Evolutionary conservation across 352 stramenopile genomes (phyloP), one percentile per base, ranked within the genome.

Genomic region (Elongisporangium anandrum): DNA sequence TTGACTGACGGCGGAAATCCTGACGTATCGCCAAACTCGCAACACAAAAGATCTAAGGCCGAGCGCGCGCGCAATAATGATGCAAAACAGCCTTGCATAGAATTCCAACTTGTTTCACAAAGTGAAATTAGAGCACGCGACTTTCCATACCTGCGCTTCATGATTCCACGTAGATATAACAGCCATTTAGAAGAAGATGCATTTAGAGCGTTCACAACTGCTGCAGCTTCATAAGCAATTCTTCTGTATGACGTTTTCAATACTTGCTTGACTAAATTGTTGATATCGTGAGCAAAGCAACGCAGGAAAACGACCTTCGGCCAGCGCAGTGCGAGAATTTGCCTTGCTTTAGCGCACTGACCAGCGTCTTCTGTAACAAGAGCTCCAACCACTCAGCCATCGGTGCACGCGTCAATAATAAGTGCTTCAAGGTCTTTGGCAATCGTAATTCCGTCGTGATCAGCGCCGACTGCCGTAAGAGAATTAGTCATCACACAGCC

Each of bases 91-190:
- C 41, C 62, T 29, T 63, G 56, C 52, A 63, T 63, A 21, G 45
- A 60, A 29, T 68, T 68, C 61, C 61, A 68, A 52, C 56, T 47
- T 20, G 63, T 69, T 9, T 62, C 26, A 19, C 54, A 69, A 1
- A 65, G 29, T 5, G 50, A 23, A 17, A 56, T 63, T 10, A 39
- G 20, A 26, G 13, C 34, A 29, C 29, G 62, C 34, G 51, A 26
- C 0, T 54, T 49, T 22, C 56, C 61, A 26, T 68, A 68, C 7
- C 13, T 54, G 19, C 54, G 24, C 2, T 53, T 15, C 61, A 63
- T 68, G 2, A 41, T 22, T n/a, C 52, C 21, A 4, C 50, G 24
- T 48, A 22, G 51, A 19, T 29, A 23, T 12, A 52, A n/a, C 19
- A 63, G 16, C 45, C 56, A 63, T 54, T 69, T 69, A 17, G 23